A percentile compares a stretch with the other conserved stretches of the same genome.
These are phyloP conservation scores for Galeopsis tetrahit DNA, from an alignment of 257 asterid genomes.

Conservation along the genomic window DNA sequence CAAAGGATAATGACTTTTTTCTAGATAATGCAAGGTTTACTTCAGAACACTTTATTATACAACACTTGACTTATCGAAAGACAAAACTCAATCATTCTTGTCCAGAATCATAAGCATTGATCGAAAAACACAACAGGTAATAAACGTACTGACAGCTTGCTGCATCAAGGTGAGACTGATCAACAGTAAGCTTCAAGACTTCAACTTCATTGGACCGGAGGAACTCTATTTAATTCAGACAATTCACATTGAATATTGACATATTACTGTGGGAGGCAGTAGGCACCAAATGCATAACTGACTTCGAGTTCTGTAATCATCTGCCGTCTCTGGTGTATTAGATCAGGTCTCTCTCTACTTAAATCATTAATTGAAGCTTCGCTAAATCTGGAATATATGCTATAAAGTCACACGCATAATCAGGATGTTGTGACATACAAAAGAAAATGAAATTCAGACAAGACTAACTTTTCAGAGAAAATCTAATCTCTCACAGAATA, in stretches of 20 bases:
- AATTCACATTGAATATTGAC: conserved; percentile 27
- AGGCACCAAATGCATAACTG: conserved; percentile 27
- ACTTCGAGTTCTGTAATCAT: conserved; percentile 33
- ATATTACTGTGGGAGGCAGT: conserved; percentile 19
- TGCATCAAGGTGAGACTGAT: conserved; percentile 31
- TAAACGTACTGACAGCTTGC: conserved; percentile 38
- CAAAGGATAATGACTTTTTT: conserved; percentile 2
- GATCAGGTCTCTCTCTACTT: conserved; percentile 36
- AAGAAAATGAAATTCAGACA: neutral
- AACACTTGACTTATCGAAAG: conserved; percentile 6
- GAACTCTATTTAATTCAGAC: conserved; percentile 31
- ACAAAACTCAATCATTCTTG: conserved; percentile 27
- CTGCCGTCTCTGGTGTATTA: conserved; percentile 30
- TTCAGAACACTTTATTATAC: neutral
- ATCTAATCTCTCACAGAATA: neutral
- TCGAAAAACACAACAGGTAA: conserved; percentile 31
- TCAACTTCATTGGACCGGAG: conserved; percentile 28
- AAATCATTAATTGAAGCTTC: conserved; percentile 27
- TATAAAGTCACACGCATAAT: conserved; percentile 25
- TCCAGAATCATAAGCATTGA: conserved; percentile 30
- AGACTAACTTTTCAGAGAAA: neutral
- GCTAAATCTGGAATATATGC: conserved; percentile 28
- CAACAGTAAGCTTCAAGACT: conserved; percentile 31
- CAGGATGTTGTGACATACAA: conserved; percentile 6
- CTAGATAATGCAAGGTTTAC: conserved; percentile 20